These are phyloP conservation scores for Flaveria brownii DNA, from an alignment of 129 eudicot genomes.

Conservation along the genomic window DNA sequence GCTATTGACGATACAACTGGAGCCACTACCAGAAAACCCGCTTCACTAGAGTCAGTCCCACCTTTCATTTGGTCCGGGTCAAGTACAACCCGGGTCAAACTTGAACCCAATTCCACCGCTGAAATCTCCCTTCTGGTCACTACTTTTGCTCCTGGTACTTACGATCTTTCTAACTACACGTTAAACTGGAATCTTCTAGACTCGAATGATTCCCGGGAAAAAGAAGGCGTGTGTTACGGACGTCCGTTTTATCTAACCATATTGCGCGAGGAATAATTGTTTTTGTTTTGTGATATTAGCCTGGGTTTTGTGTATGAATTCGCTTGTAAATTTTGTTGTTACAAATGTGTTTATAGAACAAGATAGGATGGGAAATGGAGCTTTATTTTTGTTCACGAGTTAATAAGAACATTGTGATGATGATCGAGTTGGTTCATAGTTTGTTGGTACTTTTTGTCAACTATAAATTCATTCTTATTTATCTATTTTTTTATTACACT, in stretches of 20 bases:
- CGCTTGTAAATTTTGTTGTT: slow-evolving; percentile 41
- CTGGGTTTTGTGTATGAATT: slow-evolving; percentile 24
- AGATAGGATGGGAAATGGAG: slow-evolving; percentile 25
- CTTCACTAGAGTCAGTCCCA: slow-evolving; percentile 49
- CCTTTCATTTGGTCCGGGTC: slow-evolving; percentile 90
- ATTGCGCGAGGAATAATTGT: slow-evolving; percentile 50
- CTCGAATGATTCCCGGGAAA: slow-evolving; percentile 32
- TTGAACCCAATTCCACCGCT: slow-evolving; percentile 61
- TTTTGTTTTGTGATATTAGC: neutral
- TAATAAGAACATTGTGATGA: slow-evolving; percentile 16
- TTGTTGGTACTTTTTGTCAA: neutral
- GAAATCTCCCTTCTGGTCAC: slow-evolving; percentile 58
- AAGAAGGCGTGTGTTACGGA: slow-evolving; percentile 64
- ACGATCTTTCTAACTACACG: slow-evolving; percentile 77
- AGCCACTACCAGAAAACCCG: slow-evolving; percentile 29
- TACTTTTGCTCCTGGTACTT: slow-evolving; percentile 80
- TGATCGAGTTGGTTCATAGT: neutral
- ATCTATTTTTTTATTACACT: neutral
- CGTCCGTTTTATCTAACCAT: slow-evolving; percentile 66
- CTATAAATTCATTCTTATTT: neutral
- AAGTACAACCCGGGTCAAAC: slow-evolving; percentile 60
- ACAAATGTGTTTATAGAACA: slow-evolving; percentile 36
- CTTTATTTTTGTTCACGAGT: slow-evolving; percentile 23
- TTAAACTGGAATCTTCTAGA: slow-evolving; percentile 63
- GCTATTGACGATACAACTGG: slow-evolving; percentile 43